phyloP scores from a whole-genome alignment of 2,329 filamentous ascomycete species.

The Sarocladiaceae sp. region DNA sequence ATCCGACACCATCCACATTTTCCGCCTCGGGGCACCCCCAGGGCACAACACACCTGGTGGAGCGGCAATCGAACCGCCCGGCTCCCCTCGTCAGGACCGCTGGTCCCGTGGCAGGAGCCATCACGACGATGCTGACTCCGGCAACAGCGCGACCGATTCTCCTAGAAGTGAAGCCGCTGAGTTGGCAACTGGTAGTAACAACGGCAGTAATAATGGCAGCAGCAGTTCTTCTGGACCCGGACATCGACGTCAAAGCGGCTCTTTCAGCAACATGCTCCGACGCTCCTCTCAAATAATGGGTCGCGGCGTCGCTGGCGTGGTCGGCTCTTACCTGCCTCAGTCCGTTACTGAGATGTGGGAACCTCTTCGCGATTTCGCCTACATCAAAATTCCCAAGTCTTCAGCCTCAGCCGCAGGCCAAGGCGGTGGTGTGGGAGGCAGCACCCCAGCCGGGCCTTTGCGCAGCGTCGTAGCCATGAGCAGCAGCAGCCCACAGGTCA shows the following conservation, averaged over 20 bases:
- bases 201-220: conserved; percentile 1
- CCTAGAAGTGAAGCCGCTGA: conserved; percentile 41
- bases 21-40: conserved; percentile 63
- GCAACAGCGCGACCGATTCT: conserved; percentile 47
- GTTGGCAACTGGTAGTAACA: background rate
- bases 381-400: conserved; percentile 81
- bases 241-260: conserved; percentile 60
- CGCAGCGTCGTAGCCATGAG: conserved; percentile 97
- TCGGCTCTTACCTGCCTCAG: conserved; percentile 87
- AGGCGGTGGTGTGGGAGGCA: conserved; percentile 21
- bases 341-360: conserved; percentile 99
- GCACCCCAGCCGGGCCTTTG: conserved; percentile 47
- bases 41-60: conserved; percentile 30
- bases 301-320: conserved; percentile 79
- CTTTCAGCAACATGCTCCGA: conserved; percentile 85
- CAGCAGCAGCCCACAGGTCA: conserved; percentile 88
- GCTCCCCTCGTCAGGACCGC: conserved; percentile 43
- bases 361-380: conserved; percentile 89
- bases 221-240: conserved; percentile 20
- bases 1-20: conserved; percentile 95
- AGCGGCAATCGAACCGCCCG: conserved; percentile 32
- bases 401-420: conserved; percentile 14
- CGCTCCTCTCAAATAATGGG: conserved; percentile 93
- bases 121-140: conserved; percentile 36
- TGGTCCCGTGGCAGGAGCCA: conserved; percentile 50